These are phyloP conservation scores for Sugiyamaella valdiviana DNA, from an alignment of 805 yeast species.

Conservation along the genomic window DNA sequence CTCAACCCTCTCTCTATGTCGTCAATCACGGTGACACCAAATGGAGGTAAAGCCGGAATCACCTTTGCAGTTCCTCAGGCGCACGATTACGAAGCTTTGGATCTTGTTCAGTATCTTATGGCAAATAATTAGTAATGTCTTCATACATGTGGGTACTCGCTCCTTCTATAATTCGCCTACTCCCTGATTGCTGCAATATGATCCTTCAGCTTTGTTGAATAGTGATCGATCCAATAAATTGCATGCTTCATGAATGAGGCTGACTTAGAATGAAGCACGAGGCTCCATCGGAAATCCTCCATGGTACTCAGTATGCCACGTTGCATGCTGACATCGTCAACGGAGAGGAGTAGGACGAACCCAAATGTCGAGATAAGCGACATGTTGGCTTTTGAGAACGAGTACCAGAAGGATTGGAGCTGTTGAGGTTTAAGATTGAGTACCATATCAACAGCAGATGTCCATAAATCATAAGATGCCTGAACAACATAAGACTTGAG, in stretches of 20 bases:
- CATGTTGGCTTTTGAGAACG: conserved; percentile 22
- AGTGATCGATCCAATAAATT: conserved; percentile 24
- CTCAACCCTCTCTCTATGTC: background rate
- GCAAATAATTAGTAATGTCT: background rate
- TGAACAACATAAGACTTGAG: conserved; percentile 20
- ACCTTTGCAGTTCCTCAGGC: background rate
- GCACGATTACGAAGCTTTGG: conserved; percentile 6
- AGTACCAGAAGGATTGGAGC: conserved; percentile 27
- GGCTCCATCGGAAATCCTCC: conserved; percentile 24
- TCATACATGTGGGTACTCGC: too few species aligned
- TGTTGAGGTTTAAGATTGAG: conserved; percentile 21
- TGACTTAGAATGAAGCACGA: conserved; percentile 23
- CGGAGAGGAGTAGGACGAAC: conserved; percentile 11
- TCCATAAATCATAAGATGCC: conserved; percentile 23
- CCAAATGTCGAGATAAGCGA: conserved; percentile 26
- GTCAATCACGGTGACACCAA: background rate
- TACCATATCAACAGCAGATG: conserved; percentile 25
- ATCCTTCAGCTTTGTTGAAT: conserved; percentile 17
- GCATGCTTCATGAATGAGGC: conserved; percentile 27
- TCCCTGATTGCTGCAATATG: conserved; percentile 5
- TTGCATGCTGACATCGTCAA: conserved; percentile 16
- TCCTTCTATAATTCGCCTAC: too few species aligned
- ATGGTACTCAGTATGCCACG: conserved; percentile 18
- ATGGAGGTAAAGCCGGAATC: background rate
- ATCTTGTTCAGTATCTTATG: background rate